phyloP scores from a whole-genome alignment of 164 flowering plant genomes.

The Magnolia changhungtana region DNA sequence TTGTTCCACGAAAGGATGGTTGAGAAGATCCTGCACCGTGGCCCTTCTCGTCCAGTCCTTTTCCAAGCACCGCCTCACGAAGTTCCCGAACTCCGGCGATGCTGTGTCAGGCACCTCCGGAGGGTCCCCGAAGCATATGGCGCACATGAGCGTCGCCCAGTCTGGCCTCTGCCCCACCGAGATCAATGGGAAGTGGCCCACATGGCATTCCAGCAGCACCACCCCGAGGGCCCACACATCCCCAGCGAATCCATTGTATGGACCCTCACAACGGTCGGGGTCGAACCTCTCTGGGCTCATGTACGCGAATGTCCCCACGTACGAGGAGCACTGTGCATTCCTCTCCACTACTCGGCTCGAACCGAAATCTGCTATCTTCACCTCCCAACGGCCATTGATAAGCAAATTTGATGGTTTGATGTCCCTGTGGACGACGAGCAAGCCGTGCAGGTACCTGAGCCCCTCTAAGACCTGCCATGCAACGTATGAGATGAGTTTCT shows the following conservation, averaged over 20 bases:
- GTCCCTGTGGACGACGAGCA: constrained; percentile 55
- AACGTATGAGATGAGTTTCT: constrained; percentile 29
- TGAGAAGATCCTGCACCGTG: constrained; percentile 44
- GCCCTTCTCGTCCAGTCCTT: constrained; percentile 55
- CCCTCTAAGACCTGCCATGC: constrained; percentile 43
- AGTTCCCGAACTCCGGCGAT: constrained; percentile 45
- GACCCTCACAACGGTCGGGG: constrained; percentile 34
- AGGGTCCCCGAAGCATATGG: constrained; percentile 50
- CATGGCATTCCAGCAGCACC: constrained; percentile 38
- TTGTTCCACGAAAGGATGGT: constrained; percentile 42
- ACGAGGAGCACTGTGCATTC: constrained; percentile 24
- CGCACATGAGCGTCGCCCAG: constrained; percentile 59
- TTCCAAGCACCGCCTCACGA: constrained; percentile 44
- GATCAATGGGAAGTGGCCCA: constrained; percentile 36
- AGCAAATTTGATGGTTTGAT: constrained; percentile 63
- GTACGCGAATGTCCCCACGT: constrained; percentile 52
- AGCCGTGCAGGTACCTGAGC: constrained; percentile 41
- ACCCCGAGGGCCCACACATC: constrained; percentile 62
- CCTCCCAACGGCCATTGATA: constrained; percentile 35
- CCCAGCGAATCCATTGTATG: constrained; percentile 40
- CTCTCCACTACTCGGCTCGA: constrained; percentile 31
- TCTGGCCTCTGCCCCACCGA: constrained; percentile 22
- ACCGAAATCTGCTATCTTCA: constrained; percentile 67
- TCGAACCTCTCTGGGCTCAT: constrained; percentile 70
- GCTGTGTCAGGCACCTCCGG: constrained; percentile 36